phyloP scores from a whole-genome alignment of 495 filamentous ascomycete species.

The Neurospora sp. region DNA sequence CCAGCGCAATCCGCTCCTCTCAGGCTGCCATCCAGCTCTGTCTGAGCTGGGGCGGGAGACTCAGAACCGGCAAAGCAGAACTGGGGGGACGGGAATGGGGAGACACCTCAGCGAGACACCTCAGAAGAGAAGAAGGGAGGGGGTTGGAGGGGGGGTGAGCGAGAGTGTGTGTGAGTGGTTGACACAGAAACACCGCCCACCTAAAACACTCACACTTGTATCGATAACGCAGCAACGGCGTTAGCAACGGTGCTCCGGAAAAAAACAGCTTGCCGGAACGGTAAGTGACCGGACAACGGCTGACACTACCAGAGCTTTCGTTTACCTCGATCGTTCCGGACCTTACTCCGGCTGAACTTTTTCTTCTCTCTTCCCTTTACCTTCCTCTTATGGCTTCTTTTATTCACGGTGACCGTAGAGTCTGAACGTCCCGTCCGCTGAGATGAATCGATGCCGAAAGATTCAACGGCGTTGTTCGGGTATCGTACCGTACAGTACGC shows the following conservation, averaged over 20 bases:
- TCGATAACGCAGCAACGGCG: not conserved
- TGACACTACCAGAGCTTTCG: not conserved
- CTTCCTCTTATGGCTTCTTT: not conserved
- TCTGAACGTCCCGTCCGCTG: not conserved
- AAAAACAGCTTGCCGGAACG: not conserved
- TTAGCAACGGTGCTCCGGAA: not conserved
- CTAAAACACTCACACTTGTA: not conserved
- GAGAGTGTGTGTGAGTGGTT: not conserved
- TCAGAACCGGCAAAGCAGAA: not conserved
- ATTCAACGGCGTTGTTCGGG: not conserved
- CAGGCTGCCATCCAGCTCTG: not conserved
- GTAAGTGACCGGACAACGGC: not conserved
- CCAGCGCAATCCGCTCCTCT: not conserved
- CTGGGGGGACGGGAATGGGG: not conserved
- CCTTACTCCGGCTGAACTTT: not conserved
- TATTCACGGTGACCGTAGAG: not conserved
- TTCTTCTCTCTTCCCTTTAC: not conserved
- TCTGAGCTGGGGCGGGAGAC: not conserved
- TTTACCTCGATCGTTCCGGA: not conserved
- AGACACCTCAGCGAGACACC: not conserved
- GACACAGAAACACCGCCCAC: not conserved
- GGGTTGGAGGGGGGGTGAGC: not conserved
- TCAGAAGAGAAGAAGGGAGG: not conserved
- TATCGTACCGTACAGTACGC: not conserved
- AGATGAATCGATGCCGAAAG: not conserved